Conservation (phyloP, 441 rosid genomes). For the Brassica balearica region DNA sequence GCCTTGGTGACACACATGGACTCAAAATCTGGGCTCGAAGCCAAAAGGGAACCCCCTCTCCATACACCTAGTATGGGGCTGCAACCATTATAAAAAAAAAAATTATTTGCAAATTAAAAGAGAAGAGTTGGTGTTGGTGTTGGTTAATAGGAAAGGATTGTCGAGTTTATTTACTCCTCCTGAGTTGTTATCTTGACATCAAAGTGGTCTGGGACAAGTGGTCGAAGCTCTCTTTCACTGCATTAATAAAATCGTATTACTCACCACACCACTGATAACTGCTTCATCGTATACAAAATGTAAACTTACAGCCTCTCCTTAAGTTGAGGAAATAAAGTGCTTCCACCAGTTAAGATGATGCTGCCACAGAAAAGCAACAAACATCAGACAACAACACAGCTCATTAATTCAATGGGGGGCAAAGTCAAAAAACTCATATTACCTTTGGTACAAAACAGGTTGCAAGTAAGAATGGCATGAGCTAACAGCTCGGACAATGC, state of each 20-base stretch:
- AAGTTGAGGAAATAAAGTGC: slow-evolving; percentile 82
- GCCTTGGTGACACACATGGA: slow-evolving; percentile 90
- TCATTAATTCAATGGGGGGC: background rate
- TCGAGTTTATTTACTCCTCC: slow-evolving; percentile 60
- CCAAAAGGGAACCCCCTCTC: slow-evolving; percentile 97
- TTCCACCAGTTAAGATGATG: slow-evolving; percentile 93
- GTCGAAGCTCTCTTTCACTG: slow-evolving; percentile 91
- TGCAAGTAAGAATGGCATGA: slow-evolving; percentile 88
- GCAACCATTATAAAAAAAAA: slow-evolving; percentile 22
- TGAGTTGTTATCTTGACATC: slow-evolving; percentile 82
- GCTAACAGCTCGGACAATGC: slow-evolving; percentile 91
- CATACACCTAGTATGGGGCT: slow-evolving; percentile 93
- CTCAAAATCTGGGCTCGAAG: slow-evolving; percentile 91
- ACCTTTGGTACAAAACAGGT: slow-evolving; percentile 93
- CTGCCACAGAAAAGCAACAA: slow-evolving; percentile 51
- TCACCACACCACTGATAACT: background rate
- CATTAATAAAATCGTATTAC: slow-evolving; percentile 31
- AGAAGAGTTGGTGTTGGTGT: background rate
- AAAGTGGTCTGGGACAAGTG: slow-evolving; percentile 85
- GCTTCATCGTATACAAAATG: background rate
- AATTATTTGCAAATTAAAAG: background rate
- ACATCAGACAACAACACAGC: slow-evolving; percentile 28
- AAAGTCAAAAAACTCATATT: slow-evolving; percentile 14
- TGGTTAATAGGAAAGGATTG: slow-evolving; percentile 25
- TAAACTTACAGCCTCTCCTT: slow-evolving; percentile 80